These are phyloP conservation scores for Wickerhamiella lipophila DNA, from an alignment of 805 yeast species.

Conservation along the genomic window DNA sequence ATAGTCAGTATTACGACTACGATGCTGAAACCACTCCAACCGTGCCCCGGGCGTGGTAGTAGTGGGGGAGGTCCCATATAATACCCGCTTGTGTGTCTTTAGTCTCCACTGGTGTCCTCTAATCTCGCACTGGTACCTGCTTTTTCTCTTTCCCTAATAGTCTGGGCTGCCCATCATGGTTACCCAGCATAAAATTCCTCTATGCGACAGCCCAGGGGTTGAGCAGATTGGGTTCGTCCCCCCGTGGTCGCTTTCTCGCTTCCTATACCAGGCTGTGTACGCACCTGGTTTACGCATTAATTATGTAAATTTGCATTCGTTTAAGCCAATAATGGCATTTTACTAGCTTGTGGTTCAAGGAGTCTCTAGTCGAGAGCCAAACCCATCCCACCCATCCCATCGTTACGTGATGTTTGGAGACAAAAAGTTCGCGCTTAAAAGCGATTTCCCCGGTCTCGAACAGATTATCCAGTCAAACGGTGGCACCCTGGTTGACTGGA, in stretches of 20 bases:
- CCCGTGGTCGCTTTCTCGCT: no score
- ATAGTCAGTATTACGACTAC: conserved; percentile 4
- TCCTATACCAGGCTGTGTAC: no score
- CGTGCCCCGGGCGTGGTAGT: conserved; percentile 7
- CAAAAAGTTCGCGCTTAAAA: conserved; percentile 5
- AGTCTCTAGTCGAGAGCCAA: no score
- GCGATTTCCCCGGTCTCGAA: conserved; percentile 9
- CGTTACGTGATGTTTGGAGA: conserved; percentile 6
- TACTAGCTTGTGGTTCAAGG: no score
- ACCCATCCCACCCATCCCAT: not conserved
- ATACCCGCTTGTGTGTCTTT: no score
- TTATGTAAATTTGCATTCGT: not conserved
- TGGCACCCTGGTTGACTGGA: conserved; percentile 21
- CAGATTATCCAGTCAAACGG: conserved; percentile 16
- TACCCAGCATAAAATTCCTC: no score
- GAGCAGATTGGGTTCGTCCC: no score
- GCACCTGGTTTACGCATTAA: not conserved
- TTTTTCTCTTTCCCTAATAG: not conserved
- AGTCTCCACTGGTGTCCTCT: no score
- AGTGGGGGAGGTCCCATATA: no score
- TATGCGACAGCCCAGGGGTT: not conserved
- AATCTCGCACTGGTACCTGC: no score
- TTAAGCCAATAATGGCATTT: not conserved
- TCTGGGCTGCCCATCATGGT: not conserved
- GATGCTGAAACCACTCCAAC: conserved; percentile 9